Conservation (phyloP, 2,329 filamentous ascomycete species). For the Aspergillus eucalypticola region DNA sequence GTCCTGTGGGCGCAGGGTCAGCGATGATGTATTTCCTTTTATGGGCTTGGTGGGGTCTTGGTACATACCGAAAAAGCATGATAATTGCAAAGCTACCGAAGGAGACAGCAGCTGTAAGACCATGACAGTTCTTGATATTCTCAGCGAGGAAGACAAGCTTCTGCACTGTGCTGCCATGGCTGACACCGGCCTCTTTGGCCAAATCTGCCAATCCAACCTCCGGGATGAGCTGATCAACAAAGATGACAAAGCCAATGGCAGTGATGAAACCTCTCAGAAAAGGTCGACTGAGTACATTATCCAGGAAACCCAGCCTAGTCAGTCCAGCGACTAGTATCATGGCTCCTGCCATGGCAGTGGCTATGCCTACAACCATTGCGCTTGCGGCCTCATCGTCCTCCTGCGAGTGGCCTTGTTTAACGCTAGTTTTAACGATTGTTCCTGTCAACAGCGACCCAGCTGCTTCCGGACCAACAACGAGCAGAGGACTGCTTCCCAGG, state of each 20-base stretch:
- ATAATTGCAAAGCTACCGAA: conserved; percentile 80
- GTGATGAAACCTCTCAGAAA: conserved; percentile 96
- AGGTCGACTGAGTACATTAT: conserved; percentile 88
- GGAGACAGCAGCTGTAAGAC: conserved; percentile 73
- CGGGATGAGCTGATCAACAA: conserved; percentile 90
- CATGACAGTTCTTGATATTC: conserved; percentile 67
- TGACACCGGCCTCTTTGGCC: conserved; percentile 63
- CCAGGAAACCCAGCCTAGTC: conserved; percentile 83
- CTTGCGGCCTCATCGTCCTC: conserved; percentile 71
- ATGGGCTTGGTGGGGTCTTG: background rate
- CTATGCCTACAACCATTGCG: conserved; percentile 81
- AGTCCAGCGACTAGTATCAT: conserved; percentile 87
- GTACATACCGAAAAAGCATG: conserved; percentile 76
- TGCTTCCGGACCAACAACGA: conserved; percentile 93
- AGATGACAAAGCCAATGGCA: conserved; percentile 93
- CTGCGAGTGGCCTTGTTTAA: conserved; percentile 65
- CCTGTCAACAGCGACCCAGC: conserved; percentile 89
- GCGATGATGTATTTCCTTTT: background rate
- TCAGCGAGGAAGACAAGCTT: conserved; percentile 78
- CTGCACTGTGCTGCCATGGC: conserved; percentile 81
- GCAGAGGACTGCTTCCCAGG: conserved; percentile 85
- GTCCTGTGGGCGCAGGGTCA: conserved; percentile 55
- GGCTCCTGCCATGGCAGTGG: conserved; percentile 82
- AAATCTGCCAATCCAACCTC: conserved; percentile 74
- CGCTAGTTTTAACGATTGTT: conserved; percentile 76